Evolutionary conservation across 805 yeast genomes (phyloP), one percentile per base, ranked within the genome.

Genomic region (Suhomyces emberorum): DNA sequence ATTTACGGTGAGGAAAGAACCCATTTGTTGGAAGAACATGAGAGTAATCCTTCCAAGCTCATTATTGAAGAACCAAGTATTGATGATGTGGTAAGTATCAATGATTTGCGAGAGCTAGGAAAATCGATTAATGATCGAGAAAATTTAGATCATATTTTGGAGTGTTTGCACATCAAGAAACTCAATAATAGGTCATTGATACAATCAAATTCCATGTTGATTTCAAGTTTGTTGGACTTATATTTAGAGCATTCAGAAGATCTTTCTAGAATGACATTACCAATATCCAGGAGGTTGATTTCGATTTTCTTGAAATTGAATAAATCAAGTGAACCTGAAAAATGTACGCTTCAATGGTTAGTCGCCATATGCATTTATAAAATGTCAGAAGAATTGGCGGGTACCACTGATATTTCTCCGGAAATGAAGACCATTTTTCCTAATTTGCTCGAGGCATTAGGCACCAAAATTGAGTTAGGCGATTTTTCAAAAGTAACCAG

Each of bases 1-100:
- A 44, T 43, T 9, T 53, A 53, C 29, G 51, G 54, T 8, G 42
- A 41, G 4, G 44, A 42, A 11, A 34, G 58, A 32, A 49, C 52
- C 29, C 46, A 25, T 23, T 36, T 52, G 21, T 20, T 44, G 14
- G 43, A 43, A 17, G 37, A 25, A 7, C 28, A 32, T 12, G 37
- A 32, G 6, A 26, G 14, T 3, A 7, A 11, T 15, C 11, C 11
- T 11, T 9, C 6, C 12, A 24, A 11, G 27, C 7, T 9, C 7
- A 8, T 26, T 4, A 18, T 18, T 4, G 18, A 15, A 12, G 14
- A 10, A 26, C 18, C 12, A 23, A 9, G 8, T 5, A 8, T 9
- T 5, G 29, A 15, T 26, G 37, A 30, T 4, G 23, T 38, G 3
- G 18, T 37, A 2, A 46, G 44, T 22, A 44, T 49, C 22, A 40